Base-by-base conservation (phyloP, 2,329 filamentous ascomycete species). In the Zymoseptoria pseudotritici region DNA sequence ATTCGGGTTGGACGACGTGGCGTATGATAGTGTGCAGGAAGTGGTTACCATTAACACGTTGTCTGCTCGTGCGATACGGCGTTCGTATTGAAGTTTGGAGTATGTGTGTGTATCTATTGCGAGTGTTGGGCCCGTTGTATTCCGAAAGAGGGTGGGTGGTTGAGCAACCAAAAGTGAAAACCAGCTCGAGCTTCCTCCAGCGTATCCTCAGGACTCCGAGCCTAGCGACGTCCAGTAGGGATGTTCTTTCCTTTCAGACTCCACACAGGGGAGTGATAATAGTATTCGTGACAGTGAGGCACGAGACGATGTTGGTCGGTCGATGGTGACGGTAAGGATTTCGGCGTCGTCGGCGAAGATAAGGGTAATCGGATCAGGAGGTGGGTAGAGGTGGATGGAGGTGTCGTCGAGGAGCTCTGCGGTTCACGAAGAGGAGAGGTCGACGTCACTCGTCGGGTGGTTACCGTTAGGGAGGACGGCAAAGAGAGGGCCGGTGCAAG, bases 351-450 rank as follows among this genome's bases (percentile, higher is more conserved):
- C 31, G 42, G 56, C 56, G 46, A 50, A 58, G 50, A 55, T 55
- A 57, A 53, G 58, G 58, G 53, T 50, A 46, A 53, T 36, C 50
- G 50, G 58, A 20, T 55, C 57, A 49, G 54, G 50, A 31, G 54
- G 58, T 52, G 49, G 60, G 56, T 26, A 20, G 10, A 31, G 55
- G 21, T 22, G 58, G 63, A 55, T 22, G 61, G 61, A 58, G 54
- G 57, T 50, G 60, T 56, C 57, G 71, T 72, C 70, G 70, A 67
- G 66, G 58, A 62, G 70, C 73, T 74, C 73, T 73, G 69, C 71
- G 72, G 66, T 73, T 72, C 75, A 76, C 75, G 73, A 74, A 73
- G 74, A 75, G 71, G 71, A 61, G 50, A 62, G 61, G 58, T 65
- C 58, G 62, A 65, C 62, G 61, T 65, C 59, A 65, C 58, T 62